These are phyloP conservation scores for Pholiota molesta DNA, from an alignment of 768 basidiomycete species.

Conservation along the genomic window DNA sequence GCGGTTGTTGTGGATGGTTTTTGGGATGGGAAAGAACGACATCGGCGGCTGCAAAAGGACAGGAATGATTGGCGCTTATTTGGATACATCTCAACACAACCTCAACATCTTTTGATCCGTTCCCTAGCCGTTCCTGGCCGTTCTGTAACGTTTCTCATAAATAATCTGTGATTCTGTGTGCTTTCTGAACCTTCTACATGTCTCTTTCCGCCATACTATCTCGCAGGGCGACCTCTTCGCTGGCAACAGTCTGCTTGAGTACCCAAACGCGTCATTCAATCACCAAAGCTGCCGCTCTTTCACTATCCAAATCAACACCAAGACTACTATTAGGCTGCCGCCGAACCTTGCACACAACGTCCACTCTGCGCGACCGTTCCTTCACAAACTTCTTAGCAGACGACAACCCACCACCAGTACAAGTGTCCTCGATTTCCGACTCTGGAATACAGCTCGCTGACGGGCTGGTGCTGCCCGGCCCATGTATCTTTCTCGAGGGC, in stretches of 20 bases:
- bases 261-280: neutral
- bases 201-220: neutral
- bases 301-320: neutral
- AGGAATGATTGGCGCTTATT: too few species aligned
- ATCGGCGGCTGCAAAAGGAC: too few species aligned
- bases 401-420: slow-evolving; percentile 68
- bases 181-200: slow-evolving; percentile 16
- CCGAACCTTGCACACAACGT: slow-evolving; percentile 23
- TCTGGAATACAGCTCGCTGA: slow-evolving; percentile 74
- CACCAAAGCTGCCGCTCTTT: neutral
- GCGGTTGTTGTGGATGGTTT: too few species aligned
- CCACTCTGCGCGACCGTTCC: slow-evolving; percentile 30
- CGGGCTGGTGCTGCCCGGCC: slow-evolving; percentile 74
- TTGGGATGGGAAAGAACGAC: too few species aligned
- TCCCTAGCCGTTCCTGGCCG: too few species aligned
- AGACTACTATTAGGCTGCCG: neutral
- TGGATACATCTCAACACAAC: too few species aligned
- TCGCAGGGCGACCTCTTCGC: neutral
- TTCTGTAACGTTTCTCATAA: too few species aligned
- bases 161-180: too few species aligned
- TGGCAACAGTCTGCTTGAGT: neutral
- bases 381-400: slow-evolving; percentile 78
- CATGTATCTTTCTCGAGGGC: slow-evolving; percentile 85
- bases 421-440: slow-evolving; percentile 66
- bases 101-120: too few species aligned